Base-by-base conservation (phyloP, 305 asterid genomes). In the Fraxinus platypoda region DNA sequence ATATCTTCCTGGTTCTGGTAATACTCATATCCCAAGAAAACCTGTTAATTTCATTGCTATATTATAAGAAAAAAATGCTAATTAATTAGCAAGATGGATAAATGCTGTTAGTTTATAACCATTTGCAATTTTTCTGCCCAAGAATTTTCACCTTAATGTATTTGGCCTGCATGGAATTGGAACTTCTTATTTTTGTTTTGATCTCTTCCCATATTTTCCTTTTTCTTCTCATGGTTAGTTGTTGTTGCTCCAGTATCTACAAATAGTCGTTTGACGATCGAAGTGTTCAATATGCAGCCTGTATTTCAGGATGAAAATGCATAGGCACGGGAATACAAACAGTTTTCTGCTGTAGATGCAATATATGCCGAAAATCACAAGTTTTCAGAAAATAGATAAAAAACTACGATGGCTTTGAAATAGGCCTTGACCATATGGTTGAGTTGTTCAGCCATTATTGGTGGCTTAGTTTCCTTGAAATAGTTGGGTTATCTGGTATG, bases 381-480 rank as follows among this genome's bases (percentile, higher is more conserved):
- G n/a, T 66, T 28, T 66, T 66, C 12, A 68, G 38, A 28, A 26
- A 68, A 28, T 68, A 28, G 37, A 28, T 26, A 12, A 11, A 3
- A 28, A 28, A 28, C 74, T 70, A 31, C 15, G 75, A 70, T 70
- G 75, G 41, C 23, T 70, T 13, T 70, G 8, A 13, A 54, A 49
- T 30, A 41, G 54, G 41, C 70, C 78, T 82, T 59, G 82, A 8
- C 28, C 41, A 17, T 26, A 26, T 57, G 41, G 75, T 82, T 41
- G 64, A 37, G 72, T 57, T 66, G 38, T 37, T 59, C 62, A 81
- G 74, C 9, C 35, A 15, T 77, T 17, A 70, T 70, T 79, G 31
- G 81, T 66, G 81, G 62, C 76, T 5, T 26, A 66, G 12, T 76
- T 82, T 62, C 37, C 43, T 74, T 57, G 59, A 13, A 28, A 70